A percentile compares a stretch with the other conserved stretches of the same genome.
Evolutionary conservation across 371 early-diverging fungal genomes (phyloP).

Genomic region (Actinomucor elegans): DNA sequence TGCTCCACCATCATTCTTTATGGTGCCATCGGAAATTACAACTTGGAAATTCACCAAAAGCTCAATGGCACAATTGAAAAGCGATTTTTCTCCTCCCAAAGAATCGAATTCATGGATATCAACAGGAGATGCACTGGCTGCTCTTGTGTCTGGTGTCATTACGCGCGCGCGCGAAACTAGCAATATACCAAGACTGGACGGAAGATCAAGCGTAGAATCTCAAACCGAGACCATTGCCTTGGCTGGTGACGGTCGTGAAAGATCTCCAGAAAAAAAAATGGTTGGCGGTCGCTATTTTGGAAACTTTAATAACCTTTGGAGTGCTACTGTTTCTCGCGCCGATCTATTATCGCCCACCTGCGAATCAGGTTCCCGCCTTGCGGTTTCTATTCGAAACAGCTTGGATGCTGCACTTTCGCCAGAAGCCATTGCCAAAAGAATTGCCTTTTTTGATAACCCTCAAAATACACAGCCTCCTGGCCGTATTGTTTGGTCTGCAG

Average conservation of each 20-base stretch:
- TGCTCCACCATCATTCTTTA: slow-evolving; percentile 24
- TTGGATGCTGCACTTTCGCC: slow-evolving; percentile 29
- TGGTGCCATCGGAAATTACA: slow-evolving; percentile 28
- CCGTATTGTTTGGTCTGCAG: slow-evolving; percentile 36
- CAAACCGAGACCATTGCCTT: slow-evolving; percentile 31
- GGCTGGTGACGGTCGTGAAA: slow-evolving; percentile 45
- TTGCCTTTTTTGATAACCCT: slow-evolving; percentile 37
- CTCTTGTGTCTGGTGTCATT: slow-evolving; percentile 34
- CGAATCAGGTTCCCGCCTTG: slow-evolving; percentile 29
- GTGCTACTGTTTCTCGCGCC: slow-evolving; percentile 21
- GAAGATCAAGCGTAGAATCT: slow-evolving; percentile 28
- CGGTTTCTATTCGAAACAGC: slow-evolving; percentile 33
- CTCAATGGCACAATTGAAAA: slow-evolving; percentile 26
- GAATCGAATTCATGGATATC: slow-evolving; percentile 35
- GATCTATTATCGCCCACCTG: slow-evolving; percentile 26
- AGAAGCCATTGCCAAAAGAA: slow-evolving; percentile 31
- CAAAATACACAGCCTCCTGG: not conserved
- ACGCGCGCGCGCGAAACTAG: slow-evolving; percentile 38
- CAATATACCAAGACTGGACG: slow-evolving; percentile 28
- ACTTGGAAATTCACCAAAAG: slow-evolving; percentile 32
- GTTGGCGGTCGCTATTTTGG: slow-evolving; percentile 34
- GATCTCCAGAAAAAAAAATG: slow-evolving; percentile 34
- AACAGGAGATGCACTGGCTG: slow-evolving; percentile 44
- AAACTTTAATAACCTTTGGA: slow-evolving; percentile 40
- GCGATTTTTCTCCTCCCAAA: slow-evolving; percentile 28